These are phyloP conservation scores for Suillus spraguei DNA, from an alignment of 768 basidiomycete species.

Conservation along the genomic window DNA sequence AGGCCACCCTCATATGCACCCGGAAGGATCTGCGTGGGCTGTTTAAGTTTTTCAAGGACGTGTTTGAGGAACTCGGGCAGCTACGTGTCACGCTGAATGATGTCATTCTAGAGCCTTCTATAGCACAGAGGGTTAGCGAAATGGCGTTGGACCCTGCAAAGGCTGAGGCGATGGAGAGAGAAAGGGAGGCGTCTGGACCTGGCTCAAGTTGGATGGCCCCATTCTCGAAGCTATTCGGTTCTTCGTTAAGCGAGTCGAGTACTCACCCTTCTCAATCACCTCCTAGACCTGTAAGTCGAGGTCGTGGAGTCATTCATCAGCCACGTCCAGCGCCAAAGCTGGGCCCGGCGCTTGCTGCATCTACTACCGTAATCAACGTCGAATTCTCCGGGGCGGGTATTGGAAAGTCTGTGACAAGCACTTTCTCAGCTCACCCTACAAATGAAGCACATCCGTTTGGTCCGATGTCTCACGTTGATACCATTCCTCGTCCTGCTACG, in stretches of 20 bases:
- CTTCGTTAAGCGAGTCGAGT: constrained; percentile 31
- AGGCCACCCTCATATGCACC: constrained; percentile 58
- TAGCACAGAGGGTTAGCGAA: constrained; percentile 73
- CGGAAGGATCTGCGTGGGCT: constrained; percentile 81
- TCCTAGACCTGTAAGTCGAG: constrained; percentile 30
- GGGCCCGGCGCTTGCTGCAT: constrained; percentile 82
- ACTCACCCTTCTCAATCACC: constrained; percentile 25
- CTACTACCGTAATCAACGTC: constrained; percentile 92
- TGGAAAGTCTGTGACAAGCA: constrained; percentile 54
- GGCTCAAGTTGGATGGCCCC: constrained; percentile 81
- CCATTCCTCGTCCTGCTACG: constrained; percentile 17
- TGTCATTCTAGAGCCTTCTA: constrained; percentile 82
- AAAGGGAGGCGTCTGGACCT: constrained; percentile 31
- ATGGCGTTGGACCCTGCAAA: constrained; percentile 63
- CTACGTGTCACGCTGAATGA: constrained; percentile 86
- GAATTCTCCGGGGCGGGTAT: constrained; percentile 83
- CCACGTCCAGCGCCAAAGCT: constrained; percentile 75
- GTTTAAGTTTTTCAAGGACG: constrained; percentile 84
- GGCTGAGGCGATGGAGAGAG: constrained; percentile 42
- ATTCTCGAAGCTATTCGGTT: constrained; percentile 76
- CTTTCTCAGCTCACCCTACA: constrained; percentile 35
- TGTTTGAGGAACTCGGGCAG: constrained; percentile 80
- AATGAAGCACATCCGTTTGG: constrained; percentile 16
- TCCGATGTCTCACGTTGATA: constrained; percentile 16
- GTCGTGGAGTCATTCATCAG: constrained; percentile 23